Conservation (phyloP, 345 rosid species). For the Erysimum cheiranthoides region DNA sequence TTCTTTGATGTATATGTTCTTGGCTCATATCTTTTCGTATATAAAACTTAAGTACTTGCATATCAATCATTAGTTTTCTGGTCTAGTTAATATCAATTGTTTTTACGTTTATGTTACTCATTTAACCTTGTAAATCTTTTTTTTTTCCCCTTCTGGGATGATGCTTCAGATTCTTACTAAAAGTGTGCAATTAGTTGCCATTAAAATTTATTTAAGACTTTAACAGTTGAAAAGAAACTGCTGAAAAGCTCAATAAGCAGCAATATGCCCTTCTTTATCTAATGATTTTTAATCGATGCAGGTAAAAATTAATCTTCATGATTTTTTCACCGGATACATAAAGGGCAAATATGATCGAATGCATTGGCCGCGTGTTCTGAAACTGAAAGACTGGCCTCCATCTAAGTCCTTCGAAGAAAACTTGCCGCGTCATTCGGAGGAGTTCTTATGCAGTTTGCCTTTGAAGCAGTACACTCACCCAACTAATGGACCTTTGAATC, state of each 20-base stretch:
- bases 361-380: conserved; percentile 68
- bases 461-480: conserved; percentile 80
- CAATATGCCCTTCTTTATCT: conserved; percentile 7
- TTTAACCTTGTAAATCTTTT: not conserved
- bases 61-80: not conserved
- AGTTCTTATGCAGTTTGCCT: conserved; percentile 70
- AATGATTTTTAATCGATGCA: conserved; percentile 45
- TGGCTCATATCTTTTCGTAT: not conserved
- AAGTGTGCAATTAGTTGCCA: not conserved
- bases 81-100: not conserved
- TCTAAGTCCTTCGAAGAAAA: conserved; percentile 57
- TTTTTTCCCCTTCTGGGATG: not conserved
- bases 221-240: too few relatives aligned
- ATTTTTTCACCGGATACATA: conserved; percentile 65
- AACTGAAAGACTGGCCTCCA: conserved; percentile 91
- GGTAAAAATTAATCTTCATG: conserved; percentile 54
- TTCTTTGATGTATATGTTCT: not conserved
- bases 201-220: not conserved
- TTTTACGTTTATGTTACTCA: not conserved
- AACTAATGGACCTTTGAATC: conserved; percentile 57
- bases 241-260: not conserved
- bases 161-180: not conserved
- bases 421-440: conserved; percentile 71
- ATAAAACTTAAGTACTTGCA: not conserved
- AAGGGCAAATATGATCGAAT: conserved; percentile 40